Percentiles rank a stretch among this genome's conserved stretches.
Conservation (phyloP, 2,329 filamentous ascomycete species). For the Xylaria sp. region DNA sequence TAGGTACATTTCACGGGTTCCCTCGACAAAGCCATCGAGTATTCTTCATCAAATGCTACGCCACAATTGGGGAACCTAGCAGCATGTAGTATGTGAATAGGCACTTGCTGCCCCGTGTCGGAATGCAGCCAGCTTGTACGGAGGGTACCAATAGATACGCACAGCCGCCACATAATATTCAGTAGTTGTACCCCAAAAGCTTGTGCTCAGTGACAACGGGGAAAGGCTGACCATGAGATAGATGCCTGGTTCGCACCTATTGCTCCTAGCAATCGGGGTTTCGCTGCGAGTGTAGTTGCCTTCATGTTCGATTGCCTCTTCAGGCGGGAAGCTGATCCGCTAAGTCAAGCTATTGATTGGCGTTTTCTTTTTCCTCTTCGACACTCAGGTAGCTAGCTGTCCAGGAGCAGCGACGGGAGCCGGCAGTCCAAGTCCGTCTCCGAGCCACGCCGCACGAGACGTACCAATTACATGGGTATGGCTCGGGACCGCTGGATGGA, state of each 20-base stretch:
- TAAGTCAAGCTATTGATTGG: constrained; percentile 10
- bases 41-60: constrained; percentile 11
- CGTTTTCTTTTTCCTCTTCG: constrained; percentile 21
- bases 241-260: constrained; percentile 20
- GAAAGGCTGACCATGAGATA: constrained; percentile 8
- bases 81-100: constrained; percentile 1
- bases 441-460: constrained; percentile 25
- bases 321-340: constrained; percentile 11
- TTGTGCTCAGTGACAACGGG: constrained; percentile 9
- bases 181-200: neutral
- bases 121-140: neutral
- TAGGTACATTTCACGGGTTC: neutral
- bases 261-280: constrained; percentile 12
- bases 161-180: constrained; percentile 21
- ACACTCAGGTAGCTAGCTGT: neutral
- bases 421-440: constrained; percentile 27
- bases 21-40: constrained; percentile 2
- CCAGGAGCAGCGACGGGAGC: constrained; percentile 24
- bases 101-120: constrained; percentile 8
- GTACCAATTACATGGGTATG: neutral
- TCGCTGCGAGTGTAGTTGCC: constrained; percentile 31
- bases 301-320: constrained; percentile 12
- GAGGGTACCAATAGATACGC: constrained; percentile 15
- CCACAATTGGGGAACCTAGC: constrained; percentile 10
- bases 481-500: constrained; percentile 10